A percentile compares a stretch with the other conserved stretches of the same genome.
Evolutionary conservation across 2,329 filamentous ascomycete species (phyloP).

Genomic region (Cryphonectria carpinicola): DNA sequence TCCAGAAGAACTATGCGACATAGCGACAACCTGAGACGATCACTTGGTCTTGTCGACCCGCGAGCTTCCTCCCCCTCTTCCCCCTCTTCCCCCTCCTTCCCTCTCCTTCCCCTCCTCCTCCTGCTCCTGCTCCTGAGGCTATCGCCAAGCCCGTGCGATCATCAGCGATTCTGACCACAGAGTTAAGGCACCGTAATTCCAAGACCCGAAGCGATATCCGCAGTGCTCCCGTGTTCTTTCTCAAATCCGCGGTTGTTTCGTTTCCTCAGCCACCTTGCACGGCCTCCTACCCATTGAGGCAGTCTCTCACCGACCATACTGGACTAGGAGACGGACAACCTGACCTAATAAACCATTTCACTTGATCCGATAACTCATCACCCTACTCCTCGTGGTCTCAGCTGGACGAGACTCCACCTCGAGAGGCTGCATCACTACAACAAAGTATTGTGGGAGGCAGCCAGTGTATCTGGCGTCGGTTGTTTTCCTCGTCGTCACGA

Average conservation of each 20-base stretch:
- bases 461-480: background rate
- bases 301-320: background rate
- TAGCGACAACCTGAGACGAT: slow-evolving; percentile 9
- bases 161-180: background rate
- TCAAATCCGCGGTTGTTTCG: background rate
- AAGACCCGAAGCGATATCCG: background rate
- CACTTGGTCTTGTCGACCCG: background rate
- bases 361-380: background rate
- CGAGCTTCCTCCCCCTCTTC: too few relatives aligned
- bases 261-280: background rate
- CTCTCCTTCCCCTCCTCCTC: background rate
- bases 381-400: background rate
- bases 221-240: background rate
- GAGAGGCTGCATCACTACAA: background rate
- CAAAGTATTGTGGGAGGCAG: background rate
- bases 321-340: background rate
- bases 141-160: background rate
- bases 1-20: slow-evolving; percentile 2
- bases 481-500: background rate
- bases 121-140: background rate
- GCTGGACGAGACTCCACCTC: background rate
- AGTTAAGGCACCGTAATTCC: background rate
- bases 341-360: background rate
- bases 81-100: too few relatives aligned
- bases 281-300: background rate